Percentiles rank a stretch among this genome's conserved stretches.
phyloP scores from a whole-genome alignment of 2,329 filamentous ascomycete species.

The Microthyrium microscopicum region DNA sequence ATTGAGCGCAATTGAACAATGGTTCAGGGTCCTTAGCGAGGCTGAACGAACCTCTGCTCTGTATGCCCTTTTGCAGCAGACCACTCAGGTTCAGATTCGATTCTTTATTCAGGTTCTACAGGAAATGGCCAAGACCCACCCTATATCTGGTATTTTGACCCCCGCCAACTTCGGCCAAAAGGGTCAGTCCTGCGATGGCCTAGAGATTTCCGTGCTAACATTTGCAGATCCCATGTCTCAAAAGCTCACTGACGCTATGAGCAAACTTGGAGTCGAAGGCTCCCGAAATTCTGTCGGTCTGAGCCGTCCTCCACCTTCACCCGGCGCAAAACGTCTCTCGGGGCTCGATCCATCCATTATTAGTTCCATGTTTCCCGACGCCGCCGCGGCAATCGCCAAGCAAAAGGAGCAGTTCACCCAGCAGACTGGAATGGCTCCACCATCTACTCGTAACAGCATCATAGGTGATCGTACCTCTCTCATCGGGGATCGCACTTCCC shows the following conservation, averaged over 20 bases:
- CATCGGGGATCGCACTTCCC: slow-evolving; percentile 85
- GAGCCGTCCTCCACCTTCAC: slow-evolving; percentile 56
- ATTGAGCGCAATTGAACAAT: slow-evolving; percentile 95
- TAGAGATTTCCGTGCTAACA: slow-evolving; percentile 12
- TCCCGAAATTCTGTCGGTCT: slow-evolving; percentile 67
- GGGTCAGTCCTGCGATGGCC: slow-evolving; percentile 37
- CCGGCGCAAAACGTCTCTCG: slow-evolving; percentile 76
- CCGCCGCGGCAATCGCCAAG: slow-evolving; percentile 92
- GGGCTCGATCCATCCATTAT: slow-evolving; percentile 87
- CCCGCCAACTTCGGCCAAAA: slow-evolving; percentile 89
- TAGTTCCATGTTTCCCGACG: slow-evolving; percentile 98
- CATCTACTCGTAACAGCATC: slow-evolving; percentile 84
- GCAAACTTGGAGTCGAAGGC: slow-evolving; percentile 75
- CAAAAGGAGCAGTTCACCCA: slow-evolving; percentile 97
- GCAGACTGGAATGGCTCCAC: slow-evolving; percentile 75
- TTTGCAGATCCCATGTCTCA: slow-evolving; percentile 83
- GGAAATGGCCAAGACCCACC: slow-evolving; percentile 97
- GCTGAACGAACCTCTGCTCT: slow-evolving; percentile 89
- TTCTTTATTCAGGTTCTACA: slow-evolving; percentile 98
- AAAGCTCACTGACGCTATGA: slow-evolving; percentile 90
- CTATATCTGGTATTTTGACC: slow-evolving; percentile 88
- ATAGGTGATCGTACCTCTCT: slow-evolving; percentile 62
- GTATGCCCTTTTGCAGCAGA: slow-evolving; percentile 92
- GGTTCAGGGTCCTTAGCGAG: slow-evolving; percentile 95
- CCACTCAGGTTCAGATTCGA: slow-evolving; percentile 93